Percentiles rank a stretch among this genome's conserved stretches.
phyloP scores from a whole-genome alignment of 148 eudicot genomes.

The Nyssa sinensis region DNA sequence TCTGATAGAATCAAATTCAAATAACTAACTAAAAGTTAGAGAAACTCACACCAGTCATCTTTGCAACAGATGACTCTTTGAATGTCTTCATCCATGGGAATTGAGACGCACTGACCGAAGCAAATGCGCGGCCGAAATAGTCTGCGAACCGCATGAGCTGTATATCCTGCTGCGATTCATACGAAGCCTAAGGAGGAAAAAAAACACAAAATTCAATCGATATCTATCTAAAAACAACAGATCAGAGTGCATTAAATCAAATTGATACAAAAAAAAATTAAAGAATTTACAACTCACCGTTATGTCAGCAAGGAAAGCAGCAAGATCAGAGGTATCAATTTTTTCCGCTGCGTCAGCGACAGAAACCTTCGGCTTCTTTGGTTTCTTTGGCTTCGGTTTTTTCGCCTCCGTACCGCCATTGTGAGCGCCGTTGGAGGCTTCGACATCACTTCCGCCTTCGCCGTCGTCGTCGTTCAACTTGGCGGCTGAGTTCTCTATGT shows the following conservation, averaged over 20 bases:
- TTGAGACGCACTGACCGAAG: slow-evolving; percentile 48
- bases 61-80: slow-evolving; percentile 52
- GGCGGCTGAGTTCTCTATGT: slow-evolving; percentile 7
- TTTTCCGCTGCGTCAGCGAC: slow-evolving; percentile 52
- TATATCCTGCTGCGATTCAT: slow-evolving; percentile 53
- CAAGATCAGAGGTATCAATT: slow-evolving; percentile 54
- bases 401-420: slow-evolving; percentile 24
- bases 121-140: slow-evolving; percentile 58
- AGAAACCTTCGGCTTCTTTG: slow-evolving; percentile 51
- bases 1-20: background rate
- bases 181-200: slow-evolving; percentile 37
- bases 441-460: slow-evolving; percentile 1
- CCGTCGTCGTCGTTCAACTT: slow-evolving; percentile 22
- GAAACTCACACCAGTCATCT: slow-evolving; percentile 56
- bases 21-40: background rate
- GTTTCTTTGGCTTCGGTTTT: slow-evolving; percentile 36
- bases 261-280: background rate
- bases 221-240: background rate
- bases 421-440: background rate
- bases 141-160: slow-evolving; percentile 66
- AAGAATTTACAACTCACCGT: slow-evolving; percentile 25
- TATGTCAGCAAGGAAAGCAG: slow-evolving; percentile 37
- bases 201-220: background rate
- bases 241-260: background rate
- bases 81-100: slow-evolving; percentile 64